Base-by-base conservation (phyloP, 306 rosid genomes). In the Luffa acutangula region DNA sequence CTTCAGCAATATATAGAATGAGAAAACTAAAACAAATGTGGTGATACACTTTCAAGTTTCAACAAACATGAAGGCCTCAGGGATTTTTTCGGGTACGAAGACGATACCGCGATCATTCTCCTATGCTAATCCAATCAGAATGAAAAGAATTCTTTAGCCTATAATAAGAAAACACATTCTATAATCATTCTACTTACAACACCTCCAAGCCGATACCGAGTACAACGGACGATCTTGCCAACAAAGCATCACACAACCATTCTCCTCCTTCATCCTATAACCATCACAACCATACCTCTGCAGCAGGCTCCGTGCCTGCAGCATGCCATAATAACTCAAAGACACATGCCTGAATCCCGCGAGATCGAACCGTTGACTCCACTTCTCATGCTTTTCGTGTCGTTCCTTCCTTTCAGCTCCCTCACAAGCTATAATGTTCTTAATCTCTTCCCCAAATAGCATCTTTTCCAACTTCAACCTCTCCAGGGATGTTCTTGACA, bases 381-480 rank as follows among this genome's bases (percentile, higher is more conserved):
- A 92, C 79, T 89, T 93, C 17, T 88, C 94, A 3, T 84, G 88
- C 84, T 90, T 93, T 58, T 91, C 98, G 51, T 93, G 98, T 65
- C 98, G 85, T 79, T 91, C 98, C 75, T 83, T 92, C 83, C 98
- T 89, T 77, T 92, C 97, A 60, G 76, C 79, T 58, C 98, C 98
- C 80, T 93, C 98, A 66, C 98, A 93, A 11, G 98, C 93, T 39
- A 93, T 85, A 18, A 93, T 93, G 89, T 87, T 92, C 85, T 91
- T 93, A 37, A 90, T 93, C 84, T 93, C 94, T 82, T 91, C 94
- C 34, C 97, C 97, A 7, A 93, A 89, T 7, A 90, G 85, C 98
- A 93, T 90, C 88, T 91, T 93, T 89, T 93, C 98, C 69, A 93
- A 82, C 89, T 88, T 93, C 17, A 91, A 36, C 83, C 98, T 91